Conservation (phyloP, 441 rosid genomes). For the Pelargonium myrrhifolium region DNA sequence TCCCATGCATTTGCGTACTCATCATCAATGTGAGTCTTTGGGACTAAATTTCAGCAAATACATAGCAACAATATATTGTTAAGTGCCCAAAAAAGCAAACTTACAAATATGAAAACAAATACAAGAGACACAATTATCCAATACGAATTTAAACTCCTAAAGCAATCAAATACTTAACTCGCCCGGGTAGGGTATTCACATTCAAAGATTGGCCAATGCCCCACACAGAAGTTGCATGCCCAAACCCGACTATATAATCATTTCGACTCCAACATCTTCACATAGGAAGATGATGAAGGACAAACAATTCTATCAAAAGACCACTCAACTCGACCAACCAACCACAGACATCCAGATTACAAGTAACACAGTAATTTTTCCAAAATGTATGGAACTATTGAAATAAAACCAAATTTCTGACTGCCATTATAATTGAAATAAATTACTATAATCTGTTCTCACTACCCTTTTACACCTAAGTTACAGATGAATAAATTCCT, state of each 20-base stretch:
- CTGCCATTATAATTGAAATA: not conserved
- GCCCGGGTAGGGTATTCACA: not conserved
- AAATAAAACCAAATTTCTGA: not conserved
- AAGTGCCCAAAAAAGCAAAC: not conserved
- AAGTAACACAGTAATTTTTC: too few relatives aligned
- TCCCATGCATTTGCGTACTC: conserved; percentile 74
- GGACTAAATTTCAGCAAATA: conserved; percentile 39
- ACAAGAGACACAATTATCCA: not conserved
- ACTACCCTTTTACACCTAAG: not conserved
- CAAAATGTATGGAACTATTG: too few relatives aligned
- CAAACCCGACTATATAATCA: not conserved
- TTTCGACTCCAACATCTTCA: not conserved
- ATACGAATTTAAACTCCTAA: not conserved
- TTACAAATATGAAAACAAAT: not conserved
- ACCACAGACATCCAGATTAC: not conserved
- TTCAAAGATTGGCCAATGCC: too few relatives aligned
- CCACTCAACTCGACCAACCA: not conserved
- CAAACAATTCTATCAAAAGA: not conserved
- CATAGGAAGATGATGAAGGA: not conserved
- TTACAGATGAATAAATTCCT: not conserved
- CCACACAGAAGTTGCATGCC: not conserved
- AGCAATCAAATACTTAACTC: not conserved
- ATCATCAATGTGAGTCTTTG: conserved; percentile 73
- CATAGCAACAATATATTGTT: conserved; percentile 1
- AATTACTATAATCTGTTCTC: not conserved